phyloP scores from a whole-genome alignment of 352 stramenopile genomes.

The Pythium aristosporum region DNA sequence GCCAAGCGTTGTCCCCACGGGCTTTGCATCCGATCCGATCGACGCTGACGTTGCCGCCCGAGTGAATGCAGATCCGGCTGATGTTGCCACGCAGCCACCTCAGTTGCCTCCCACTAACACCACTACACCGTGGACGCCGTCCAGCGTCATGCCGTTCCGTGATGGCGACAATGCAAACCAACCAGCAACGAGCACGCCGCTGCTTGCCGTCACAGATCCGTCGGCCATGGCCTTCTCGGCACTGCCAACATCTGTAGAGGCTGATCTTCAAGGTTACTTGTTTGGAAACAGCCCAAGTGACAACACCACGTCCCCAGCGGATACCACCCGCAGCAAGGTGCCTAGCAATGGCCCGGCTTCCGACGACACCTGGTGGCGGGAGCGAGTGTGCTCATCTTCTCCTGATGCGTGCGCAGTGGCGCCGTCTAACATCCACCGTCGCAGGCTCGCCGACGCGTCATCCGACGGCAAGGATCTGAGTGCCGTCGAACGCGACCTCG shows the following conservation, averaged over 20 bases:
- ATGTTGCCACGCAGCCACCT: not conserved
- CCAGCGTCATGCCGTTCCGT: not conserved
- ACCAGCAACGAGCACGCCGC: too few relatives aligned
- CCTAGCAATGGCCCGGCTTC: too few relatives aligned
- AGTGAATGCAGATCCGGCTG: not conserved
- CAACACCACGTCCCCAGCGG: not conserved
- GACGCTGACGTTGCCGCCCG: not conserved
- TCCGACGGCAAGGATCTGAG: not conserved
- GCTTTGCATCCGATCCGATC: not conserved
- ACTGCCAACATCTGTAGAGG: not conserved
- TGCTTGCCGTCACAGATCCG: not conserved
- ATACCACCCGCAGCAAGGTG: not conserved
- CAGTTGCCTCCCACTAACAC: not conserved
- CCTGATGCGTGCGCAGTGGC: not conserved
- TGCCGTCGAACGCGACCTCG: not conserved
- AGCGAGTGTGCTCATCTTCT: constrained; percentile 6
- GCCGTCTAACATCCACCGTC: not conserved
- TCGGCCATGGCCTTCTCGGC: not conserved
- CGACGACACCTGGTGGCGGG: constrained; percentile 1
- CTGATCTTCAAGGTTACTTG: not conserved
- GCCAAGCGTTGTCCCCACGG: not conserved
- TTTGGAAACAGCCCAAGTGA: not conserved
- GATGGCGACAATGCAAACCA: not conserved
- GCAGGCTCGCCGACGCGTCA: not conserved
- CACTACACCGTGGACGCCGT: not conserved